Percentiles rank a stretch among this genome's conserved stretches.
Conservation (phyloP, 78 protist species). For the Andalucia godoyi region DNA sequence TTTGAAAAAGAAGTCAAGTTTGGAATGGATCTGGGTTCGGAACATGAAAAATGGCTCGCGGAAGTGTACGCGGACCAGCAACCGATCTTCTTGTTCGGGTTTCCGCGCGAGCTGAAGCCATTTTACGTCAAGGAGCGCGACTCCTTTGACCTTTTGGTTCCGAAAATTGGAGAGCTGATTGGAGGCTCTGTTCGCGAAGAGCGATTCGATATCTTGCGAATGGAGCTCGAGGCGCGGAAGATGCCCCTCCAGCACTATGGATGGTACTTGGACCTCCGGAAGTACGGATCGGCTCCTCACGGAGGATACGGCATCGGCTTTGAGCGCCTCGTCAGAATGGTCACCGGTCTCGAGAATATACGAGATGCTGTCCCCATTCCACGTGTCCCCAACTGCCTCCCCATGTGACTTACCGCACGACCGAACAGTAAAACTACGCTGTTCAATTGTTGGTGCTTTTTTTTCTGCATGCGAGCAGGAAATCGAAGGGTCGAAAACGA, state of each 20-base stretch:
- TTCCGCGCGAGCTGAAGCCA: conserved; percentile 53
- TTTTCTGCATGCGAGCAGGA: no score
- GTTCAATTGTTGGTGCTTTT: no score
- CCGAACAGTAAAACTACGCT: no score
- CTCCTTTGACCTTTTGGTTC: conserved; percentile 68
- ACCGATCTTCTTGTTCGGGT: conserved; percentile 44
- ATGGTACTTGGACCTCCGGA: conserved; percentile 63
- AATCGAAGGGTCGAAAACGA: no score
- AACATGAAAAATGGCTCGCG: conserved; percentile 61
- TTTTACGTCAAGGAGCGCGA: conserved; percentile 64
- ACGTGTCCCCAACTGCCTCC: no score
- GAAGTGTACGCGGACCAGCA: neutral
- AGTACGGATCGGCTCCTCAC: conserved; percentile 70
- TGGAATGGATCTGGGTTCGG: conserved; percentile 61
- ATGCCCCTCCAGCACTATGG: neutral
- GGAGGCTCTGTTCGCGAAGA: conserved; percentile 81
- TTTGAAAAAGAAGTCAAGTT: conserved; percentile 12
- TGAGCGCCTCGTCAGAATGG: conserved; percentile 60
- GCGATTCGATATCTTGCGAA: conserved; percentile 16
- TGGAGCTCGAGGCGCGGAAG: neutral
- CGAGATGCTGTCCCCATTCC: conserved; percentile 75
- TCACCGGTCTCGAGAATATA: conserved; percentile 53
- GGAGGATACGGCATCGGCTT: conserved; percentile 82
- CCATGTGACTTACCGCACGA: no score
- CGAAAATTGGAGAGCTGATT: conserved; percentile 74